These are phyloP conservation scores for Bacidia gigantensis DNA, from an alignment of 495 filamentous ascomycete species.

Conservation along the genomic window DNA sequence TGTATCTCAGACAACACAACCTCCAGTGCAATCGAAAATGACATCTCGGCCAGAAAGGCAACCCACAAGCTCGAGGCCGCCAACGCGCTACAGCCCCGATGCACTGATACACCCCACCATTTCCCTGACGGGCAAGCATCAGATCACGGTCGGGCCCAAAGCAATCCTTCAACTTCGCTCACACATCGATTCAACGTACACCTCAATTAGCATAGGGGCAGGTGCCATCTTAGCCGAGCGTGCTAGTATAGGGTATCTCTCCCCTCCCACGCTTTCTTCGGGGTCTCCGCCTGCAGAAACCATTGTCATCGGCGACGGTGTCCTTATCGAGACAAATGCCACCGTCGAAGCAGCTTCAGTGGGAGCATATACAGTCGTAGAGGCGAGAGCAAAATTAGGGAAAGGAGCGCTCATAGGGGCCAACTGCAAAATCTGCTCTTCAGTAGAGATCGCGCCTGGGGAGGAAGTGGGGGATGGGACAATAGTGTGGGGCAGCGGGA, in stretches of 20 bases:
- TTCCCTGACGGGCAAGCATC: slow-evolving; percentile 44
- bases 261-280: not conserved
- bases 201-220: slow-evolving; percentile 48
- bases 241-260: slow-evolving; percentile 30
- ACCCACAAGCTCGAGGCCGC: slow-evolving; percentile 10
- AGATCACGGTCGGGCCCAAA: slow-evolving; percentile 46
- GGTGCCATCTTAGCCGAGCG: slow-evolving; percentile 56
- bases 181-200: slow-evolving; percentile 42
- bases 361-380: slow-evolving; percentile 49
- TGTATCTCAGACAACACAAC: too few relatives aligned
- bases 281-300: slow-evolving; percentile 27
- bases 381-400: slow-evolving; percentile 45
- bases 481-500: slow-evolving; percentile 10
- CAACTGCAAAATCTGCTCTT: slow-evolving; percentile 28
- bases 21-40: too few relatives aligned
- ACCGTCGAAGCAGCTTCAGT: slow-evolving; percentile 32
- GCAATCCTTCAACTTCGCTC: slow-evolving; percentile 57
- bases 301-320: slow-evolving; percentile 47
- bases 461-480: slow-evolving; percentile 9
- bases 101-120: slow-evolving; percentile 52
- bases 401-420: slow-evolving; percentile 50
- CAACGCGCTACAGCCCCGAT: slow-evolving; percentile 35
- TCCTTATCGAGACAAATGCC: slow-evolving; percentile 41
- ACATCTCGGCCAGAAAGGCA: too few relatives aligned
- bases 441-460: slow-evolving; percentile 7